phyloP scores from a whole-genome alignment of 176 grass and related monocot genomes.

The Saccharum spontaneum region DNA sequence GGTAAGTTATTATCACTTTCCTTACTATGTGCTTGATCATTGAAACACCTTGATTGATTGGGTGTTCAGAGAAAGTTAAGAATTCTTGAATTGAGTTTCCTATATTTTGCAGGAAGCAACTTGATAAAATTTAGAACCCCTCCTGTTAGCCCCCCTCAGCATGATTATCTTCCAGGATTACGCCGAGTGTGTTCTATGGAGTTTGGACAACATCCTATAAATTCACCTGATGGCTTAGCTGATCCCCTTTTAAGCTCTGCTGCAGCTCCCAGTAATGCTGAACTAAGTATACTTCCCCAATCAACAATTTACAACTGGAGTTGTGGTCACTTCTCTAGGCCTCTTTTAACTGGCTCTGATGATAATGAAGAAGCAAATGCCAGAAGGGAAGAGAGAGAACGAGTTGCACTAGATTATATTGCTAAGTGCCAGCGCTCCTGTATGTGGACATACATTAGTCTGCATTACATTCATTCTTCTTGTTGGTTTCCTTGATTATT shows the following conservation, averaged over 20 bases:
- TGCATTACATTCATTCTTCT: conserved; percentile 26
- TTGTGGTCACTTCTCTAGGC: conserved; percentile 95
- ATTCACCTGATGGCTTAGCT: conserved; percentile 82
- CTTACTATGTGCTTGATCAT: conserved; percentile 17
- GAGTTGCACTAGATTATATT: conserved; percentile 67
- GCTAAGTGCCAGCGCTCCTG: conserved; percentile 86
- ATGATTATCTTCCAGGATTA: conserved; percentile 76
- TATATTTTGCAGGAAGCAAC: conserved; percentile 62
- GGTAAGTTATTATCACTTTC: conserved; percentile 41
- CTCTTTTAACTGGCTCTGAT: conserved; percentile 72
- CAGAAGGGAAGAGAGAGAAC: conserved; percentile 91
- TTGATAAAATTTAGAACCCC: conserved; percentile 84
- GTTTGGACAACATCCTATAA: conserved; percentile 76
- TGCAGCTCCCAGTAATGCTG: conserved; percentile 47
- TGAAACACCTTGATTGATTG: background rate
- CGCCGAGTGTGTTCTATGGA: conserved; percentile 94
- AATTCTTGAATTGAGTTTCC: conserved; percentile 7
- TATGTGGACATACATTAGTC: conserved; percentile 40
- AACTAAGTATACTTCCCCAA: conserved; percentile 47
- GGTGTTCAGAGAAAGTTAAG: background rate
- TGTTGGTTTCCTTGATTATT: conserved; percentile 30
- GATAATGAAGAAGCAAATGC: conserved; percentile 74
- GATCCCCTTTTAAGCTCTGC: conserved; percentile 62
- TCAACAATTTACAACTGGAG: conserved; percentile 98
- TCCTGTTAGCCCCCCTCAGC: conserved; percentile 94